These are phyloP conservation scores for Pythium scleroteichum DNA, from an alignment of 352 stramenopile species.

Conservation along the genomic window DNA sequence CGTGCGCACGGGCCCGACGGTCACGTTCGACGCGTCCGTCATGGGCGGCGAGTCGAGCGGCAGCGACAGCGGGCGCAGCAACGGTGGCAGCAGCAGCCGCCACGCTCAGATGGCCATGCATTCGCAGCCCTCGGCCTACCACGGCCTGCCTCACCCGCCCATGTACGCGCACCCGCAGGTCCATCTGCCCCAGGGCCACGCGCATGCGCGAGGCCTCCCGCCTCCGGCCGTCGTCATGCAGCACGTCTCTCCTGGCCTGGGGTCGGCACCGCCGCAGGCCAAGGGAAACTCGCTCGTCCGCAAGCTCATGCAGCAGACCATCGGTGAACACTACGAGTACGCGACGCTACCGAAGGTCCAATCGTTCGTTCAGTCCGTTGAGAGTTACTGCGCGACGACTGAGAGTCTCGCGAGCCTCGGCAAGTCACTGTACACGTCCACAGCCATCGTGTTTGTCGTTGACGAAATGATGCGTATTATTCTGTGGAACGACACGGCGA, in stretches of 20 bases:
- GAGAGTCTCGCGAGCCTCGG: slow-evolving; percentile 80
- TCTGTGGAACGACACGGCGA: slow-evolving; percentile 80
- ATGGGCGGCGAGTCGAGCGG: slow-evolving; percentile 47
- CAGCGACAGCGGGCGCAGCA: slow-evolving; percentile 41
- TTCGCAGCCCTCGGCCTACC: not conserved
- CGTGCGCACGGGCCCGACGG: slow-evolving; percentile 34
- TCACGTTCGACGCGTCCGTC: slow-evolving; percentile 75
- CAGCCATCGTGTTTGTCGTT: slow-evolving; percentile 77
- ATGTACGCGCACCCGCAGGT: slow-evolving; percentile 2
- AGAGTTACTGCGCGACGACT: slow-evolving; percentile 73
- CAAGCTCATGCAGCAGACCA: slow-evolving; percentile 79
- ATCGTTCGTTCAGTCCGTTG: slow-evolving; percentile 66
- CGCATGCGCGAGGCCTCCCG: slow-evolving; percentile 3
- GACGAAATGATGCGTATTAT: slow-evolving; percentile 87
- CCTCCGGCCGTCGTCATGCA: slow-evolving; percentile 4
- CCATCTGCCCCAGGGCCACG: slow-evolving; percentile 2
- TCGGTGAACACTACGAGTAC: slow-evolving; percentile 75
- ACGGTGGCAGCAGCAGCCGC: slow-evolving; percentile 4
- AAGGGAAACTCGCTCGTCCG: slow-evolving; percentile 54
- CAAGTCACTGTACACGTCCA: slow-evolving; percentile 82
- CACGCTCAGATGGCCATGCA: slow-evolving; percentile 6
- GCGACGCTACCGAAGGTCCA: slow-evolving; percentile 68
- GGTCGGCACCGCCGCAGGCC: not conserved
- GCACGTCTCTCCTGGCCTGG: slow-evolving; percentile 16
- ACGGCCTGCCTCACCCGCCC: not conserved